Percentiles rank a stretch among this genome's conserved stretches.
Evolutionary conservation across 1,284 basidiomycete genomes (phyloP).

Genomic region (Boletus semigastroideus): DNA sequence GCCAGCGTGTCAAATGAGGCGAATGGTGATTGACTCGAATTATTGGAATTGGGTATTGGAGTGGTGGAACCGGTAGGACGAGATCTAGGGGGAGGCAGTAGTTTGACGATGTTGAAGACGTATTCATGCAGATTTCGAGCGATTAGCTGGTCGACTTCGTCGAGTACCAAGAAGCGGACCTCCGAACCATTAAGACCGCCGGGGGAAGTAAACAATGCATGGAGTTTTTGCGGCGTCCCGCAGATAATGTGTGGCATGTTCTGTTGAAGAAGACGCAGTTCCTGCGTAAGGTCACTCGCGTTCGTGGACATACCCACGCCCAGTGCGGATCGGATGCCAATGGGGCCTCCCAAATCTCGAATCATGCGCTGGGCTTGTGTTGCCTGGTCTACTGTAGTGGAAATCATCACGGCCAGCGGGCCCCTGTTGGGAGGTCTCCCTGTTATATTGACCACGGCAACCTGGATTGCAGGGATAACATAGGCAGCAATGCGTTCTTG

Average conservation of each 20-base stretch:
- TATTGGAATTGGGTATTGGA: conserved; percentile 39
- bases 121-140: conserved; percentile 95
- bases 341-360: conserved; percentile 87
- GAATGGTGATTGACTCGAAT: conserved; percentile 41
- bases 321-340: conserved; percentile 85
- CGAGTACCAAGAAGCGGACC: conserved; percentile 89
- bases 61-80: conserved; percentile 50
- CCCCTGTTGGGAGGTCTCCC: conserved; percentile 63
- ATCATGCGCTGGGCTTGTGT: conserved; percentile 98
- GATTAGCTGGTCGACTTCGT: conserved; percentile 97
- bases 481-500: conserved; percentile 98
- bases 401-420: conserved; percentile 89
- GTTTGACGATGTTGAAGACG: conserved; percentile 88
- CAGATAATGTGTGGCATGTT: conserved; percentile 94
- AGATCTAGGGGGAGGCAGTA: conserved; percentile 83
- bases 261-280: conserved; percentile 83
- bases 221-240: conserved; percentile 94
- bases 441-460: conserved; percentile 65
- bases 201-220: conserved; percentile 86
- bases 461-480: conserved; percentile 90
- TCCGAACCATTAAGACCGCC: conserved; percentile 77
- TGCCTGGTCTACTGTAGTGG: conserved; percentile 97
- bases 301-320: conserved; percentile 76
- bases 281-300: conserved; percentile 68
- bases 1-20: conserved; percentile 51